Evolutionary conservation across 2,329 filamentous ascomycete species (phyloP), one percentile per base, ranked within the genome.

Genomic region (Leptographium flavum): DNA sequence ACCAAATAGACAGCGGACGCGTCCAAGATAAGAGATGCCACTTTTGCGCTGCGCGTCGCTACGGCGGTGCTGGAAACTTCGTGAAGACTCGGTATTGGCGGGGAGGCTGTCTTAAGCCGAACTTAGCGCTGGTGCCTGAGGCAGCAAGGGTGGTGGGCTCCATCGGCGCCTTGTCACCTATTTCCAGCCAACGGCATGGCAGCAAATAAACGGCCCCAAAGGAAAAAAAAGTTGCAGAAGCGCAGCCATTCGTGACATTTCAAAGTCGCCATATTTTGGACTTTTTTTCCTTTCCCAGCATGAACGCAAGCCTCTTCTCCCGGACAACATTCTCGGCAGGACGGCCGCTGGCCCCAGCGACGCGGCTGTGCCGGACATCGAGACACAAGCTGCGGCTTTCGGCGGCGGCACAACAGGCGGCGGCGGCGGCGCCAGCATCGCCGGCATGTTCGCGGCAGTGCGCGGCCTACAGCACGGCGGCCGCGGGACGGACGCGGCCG

Each of bases 251-350:
- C 23, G 23, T 39, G 35, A 46, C 19, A 17, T 14, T 19, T 22
- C n/a, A n/a, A n/a, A n/a, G n/a, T n/a, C n/a, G n/a, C n/a, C n/a
- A n/a, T 35, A 21, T 31, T 9, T 15, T 33, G 14, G 14, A 28
- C 30, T 19, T 39, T 28, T 25, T 36, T 5, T 10, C 33, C 15
- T 23, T 10, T 14, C 17, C 8, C 44, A 46, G 27, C 48, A 63
- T 63, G 60, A 61, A 57, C 53, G 51, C 59, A 35, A 58, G 52
- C 47, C 53, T 63, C 44, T 45, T 63, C 25, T 54, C 58, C 33
- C 61, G 59, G 53, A 58, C 58, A n/a, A 56, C 52, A 28, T 47
- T 60, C 32, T 56, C 60, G 43, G 53, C 54, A n/a, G n/a, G n/a
- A 22, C 55, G 56, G 46, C 57, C 57, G 39, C 51, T 61, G 45